Base-by-base conservation (phyloP, 108 stramenopile genomes). In the Fragilariopsis cylindrus region DNA sequence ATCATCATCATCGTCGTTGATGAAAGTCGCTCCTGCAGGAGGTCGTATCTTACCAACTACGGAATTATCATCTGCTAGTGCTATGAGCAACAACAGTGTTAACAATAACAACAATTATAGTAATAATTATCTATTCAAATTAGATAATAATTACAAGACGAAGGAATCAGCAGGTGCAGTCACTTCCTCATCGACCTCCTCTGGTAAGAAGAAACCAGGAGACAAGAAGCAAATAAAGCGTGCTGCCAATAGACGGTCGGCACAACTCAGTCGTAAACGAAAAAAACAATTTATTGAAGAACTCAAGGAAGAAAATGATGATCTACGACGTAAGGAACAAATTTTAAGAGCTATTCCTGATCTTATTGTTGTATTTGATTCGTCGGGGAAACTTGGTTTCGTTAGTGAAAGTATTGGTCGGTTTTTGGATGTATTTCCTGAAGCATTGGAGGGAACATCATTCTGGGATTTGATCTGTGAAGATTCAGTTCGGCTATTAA, bases 211-310 rank as follows among this genome's bases (percentile, higher is more conserved):
- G 5, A 13, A 4, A 4, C 45, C 43, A n/a, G 65, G 65, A 46
- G 88, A 88, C 68, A 95, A 92, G 86, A 89, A 90, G 63, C 77
- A 81, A 56, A 69, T 74, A 30, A 95, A 95, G 63, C 83, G 93
- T 6, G 93, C 91, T 13, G 91, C 93, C 53, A 95, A 95, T 71
- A 80, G 93, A 39, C 84, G 88, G n/a, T 96, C 94, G 7, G 97
- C 97, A 0, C 97, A 97, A 69, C 87, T 96, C 5, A 90, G 89
- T 70, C 90, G 97, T 18, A 94, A 95, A 71, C 90, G 97, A 30
- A 97, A 97, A 85, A 97, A 97, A 81, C 88, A 92, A 69, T 92
- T 88, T 65, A 91, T 97, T 63, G 97, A 97, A 71, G 95, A 97
- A 71, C 86, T 97, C 57, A 91, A 90, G 81, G 91, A 90, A 58